Evolutionary conservation across 163 green algal species (phyloP), one percentile per base, ranked within the genome.

Genomic region (Scenedesmus sp.): DNA sequence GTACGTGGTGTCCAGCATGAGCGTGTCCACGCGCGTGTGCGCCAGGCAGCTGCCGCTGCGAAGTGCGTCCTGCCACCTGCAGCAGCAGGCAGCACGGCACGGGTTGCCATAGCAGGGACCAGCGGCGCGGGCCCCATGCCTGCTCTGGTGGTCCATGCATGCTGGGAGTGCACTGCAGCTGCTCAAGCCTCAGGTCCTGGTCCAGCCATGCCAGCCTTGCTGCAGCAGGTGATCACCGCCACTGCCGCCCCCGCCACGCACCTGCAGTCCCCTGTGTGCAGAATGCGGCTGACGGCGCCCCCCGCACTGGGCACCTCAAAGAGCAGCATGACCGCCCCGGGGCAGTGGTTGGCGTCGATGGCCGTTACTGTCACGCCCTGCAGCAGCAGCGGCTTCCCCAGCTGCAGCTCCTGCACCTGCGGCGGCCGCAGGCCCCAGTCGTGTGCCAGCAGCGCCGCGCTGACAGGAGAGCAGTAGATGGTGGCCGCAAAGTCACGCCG

Each of bases 271-370:
- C 95, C 95, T 1, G 93, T 95, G 88, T 97, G 95, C 26, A 97
- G 83, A 3, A 97, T 90, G 83, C 89, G 56, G 6, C 37, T 85
- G 13, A 81, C 83, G 5, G 68, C 35, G 18, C 89, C 89, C 0
- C n/a, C 44, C 2, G 10, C 33, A 0, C 20, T 42, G 13, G 89
- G 89, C 89, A 89, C 89, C 70, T 92, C 89, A 89, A 98, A 97
- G 35, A 98, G 91, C 44, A 98, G 92, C 93, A 97, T 96, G 79
- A 93, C 93, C 0, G 96, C 96, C 1, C 98, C 98, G 0, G 98
- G 98, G 94, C 98, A 99, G 94, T 99, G 98, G 91, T 99, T 99
- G 81, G 98, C 98, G 61, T 99, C 95, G 18, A 99, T 86, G 0
- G 96, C 93, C 0, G 95, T 98, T 9, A 99, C 96, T 0, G 82